Evolutionary conservation across 2,329 filamentous ascomycete species (phyloP).

Genomic region (Colletotrichum agaves): DNA sequence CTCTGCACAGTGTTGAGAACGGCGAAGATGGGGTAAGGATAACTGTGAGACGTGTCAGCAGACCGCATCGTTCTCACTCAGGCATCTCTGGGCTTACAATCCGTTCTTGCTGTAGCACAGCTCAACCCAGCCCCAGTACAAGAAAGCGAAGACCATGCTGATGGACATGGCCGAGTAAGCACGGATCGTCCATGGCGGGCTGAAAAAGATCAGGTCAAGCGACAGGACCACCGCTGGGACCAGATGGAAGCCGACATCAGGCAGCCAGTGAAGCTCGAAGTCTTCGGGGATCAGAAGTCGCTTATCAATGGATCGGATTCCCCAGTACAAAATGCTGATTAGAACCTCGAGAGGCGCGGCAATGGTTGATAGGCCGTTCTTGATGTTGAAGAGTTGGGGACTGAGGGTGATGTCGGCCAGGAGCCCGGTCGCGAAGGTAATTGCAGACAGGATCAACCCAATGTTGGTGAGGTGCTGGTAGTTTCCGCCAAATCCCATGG

Average conservation of each 20-base stretch:
- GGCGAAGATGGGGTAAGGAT: constrained; percentile 88
- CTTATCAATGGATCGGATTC: constrained; percentile 67
- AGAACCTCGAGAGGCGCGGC: constrained; percentile 77
- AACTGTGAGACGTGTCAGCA: constrained; percentile 58
- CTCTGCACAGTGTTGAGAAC: constrained; percentile 74
- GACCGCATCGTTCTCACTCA: constrained; percentile 40
- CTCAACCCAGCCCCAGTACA: constrained; percentile 84
- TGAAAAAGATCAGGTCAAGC: constrained; percentile 74
- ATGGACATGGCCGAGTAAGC: constrained; percentile 68
- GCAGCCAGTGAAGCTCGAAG: constrained; percentile 63
- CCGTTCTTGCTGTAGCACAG: constrained; percentile 75
- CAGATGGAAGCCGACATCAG: constrained; percentile 74
- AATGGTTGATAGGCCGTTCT: constrained; percentile 74
- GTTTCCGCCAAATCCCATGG: constrained; percentile 72
- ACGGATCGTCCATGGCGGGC: constrained; percentile 77
- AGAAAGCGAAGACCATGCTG: constrained; percentile 68
- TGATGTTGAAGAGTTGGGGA: constrained; percentile 68
- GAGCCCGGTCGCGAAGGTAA: constrained; percentile 70
- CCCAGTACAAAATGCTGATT: constrained; percentile 80
- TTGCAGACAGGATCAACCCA: constrained; percentile 69
- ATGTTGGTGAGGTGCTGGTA: constrained; percentile 81
- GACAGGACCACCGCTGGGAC: constrained; percentile 73
- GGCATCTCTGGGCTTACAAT: constrained; percentile 56
- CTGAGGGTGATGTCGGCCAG: constrained; percentile 72
- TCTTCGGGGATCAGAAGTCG: constrained; percentile 64